Base-by-base conservation (phyloP, 768 basidiomycete species). In the Termitomyces sp. region DNA sequence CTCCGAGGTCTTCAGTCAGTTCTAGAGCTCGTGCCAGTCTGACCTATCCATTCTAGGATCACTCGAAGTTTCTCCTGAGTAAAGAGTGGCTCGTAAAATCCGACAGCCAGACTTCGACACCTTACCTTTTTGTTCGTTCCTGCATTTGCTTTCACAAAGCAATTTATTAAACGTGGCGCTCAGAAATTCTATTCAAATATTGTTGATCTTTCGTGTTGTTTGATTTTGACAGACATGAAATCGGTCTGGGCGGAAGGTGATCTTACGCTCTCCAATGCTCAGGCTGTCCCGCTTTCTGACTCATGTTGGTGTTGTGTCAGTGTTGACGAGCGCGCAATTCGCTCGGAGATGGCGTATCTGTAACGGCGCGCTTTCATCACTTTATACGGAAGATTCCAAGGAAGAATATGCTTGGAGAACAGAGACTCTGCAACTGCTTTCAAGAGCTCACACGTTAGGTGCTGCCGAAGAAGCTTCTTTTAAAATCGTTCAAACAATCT, bases 11-110 rank as follows among this genome's bases (percentile, higher is more conserved):
- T 45, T 60, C 48, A 46, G 65, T 17, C 15, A 12, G 54, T 53
- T 52, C 50, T 53, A 32, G 32, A 55, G 49, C 48, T 64, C 57
- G 57, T 56, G 37, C 36, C 46, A 47, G 46, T 61, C 66, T 67
- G 34, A 64, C 62, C 12, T 17, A 55, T 45, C 20, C 58, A 37
- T 59, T 46, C 43, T 61, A 91, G 89, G 83, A 84, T 52, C 78
- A 85, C 59, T 75, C 80, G 38, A 84, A 83, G 57, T 69, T 72
- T 38, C 78, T 92, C 37, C 74, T 88, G 34, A 75, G 74, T 59
- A 88, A 86, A 70, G 89, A 91, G 71, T 92, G 91, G 91, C 77
- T 92, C 12, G 83, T 83, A 37, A 91, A 88, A 70, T 75, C 81
- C 55, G 86, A 91, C 68, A 75, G 77, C 42, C 76, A 76, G 49